A percentile compares a stretch with the other conserved stretches of the same genome.
Evolutionary conservation across 75 land plant genomes (phyloP).

Genomic region (Larix kaempferi): DNA sequence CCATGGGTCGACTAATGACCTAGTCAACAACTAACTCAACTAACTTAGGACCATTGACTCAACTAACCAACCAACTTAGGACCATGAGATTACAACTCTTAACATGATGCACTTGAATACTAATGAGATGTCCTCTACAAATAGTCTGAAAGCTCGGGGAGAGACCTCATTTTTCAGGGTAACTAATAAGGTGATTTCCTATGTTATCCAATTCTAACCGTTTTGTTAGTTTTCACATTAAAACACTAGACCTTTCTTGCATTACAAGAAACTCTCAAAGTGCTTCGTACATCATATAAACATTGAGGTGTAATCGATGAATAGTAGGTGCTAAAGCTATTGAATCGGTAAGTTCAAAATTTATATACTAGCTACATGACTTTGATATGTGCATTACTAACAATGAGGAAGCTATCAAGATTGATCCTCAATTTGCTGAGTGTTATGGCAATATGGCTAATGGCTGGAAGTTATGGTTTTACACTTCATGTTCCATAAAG

Average conservation of each 20-base stretch:
- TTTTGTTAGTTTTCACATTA: not conserved
- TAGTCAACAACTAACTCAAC: too few relatives aligned
- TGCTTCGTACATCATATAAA: not conserved
- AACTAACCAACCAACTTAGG: too few relatives aligned
- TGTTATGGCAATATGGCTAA: slow-evolving; percentile 99
- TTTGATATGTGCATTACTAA: slow-evolving; percentile 94
- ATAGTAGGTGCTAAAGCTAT: not conserved
- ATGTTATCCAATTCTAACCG: not conserved
- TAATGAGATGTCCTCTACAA: slow-evolving; percentile 52
- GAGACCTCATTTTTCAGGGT: slow-evolving; percentile 92
- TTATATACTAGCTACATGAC: slow-evolving; percentile 71
- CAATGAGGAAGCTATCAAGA: slow-evolving; percentile 88
- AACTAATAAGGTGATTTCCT: slow-evolving; percentile 69
- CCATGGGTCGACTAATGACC: too few relatives aligned
- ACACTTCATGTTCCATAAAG: not conserved
- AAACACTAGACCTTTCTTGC: not conserved
- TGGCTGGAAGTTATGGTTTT: slow-evolving; percentile 90
- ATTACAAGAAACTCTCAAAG: not conserved
- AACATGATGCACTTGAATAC: slow-evolving; percentile 69
- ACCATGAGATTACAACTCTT: too few relatives aligned
- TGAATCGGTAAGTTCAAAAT: not conserved
- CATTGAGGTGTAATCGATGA: not conserved
- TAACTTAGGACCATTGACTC: too few relatives aligned
- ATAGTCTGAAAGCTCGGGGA: slow-evolving; percentile 75
- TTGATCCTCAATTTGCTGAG: slow-evolving; percentile 90